Conservation (phyloP, 2,329 filamentous ascomycete species). For the Fusarium transvaalense region DNA sequence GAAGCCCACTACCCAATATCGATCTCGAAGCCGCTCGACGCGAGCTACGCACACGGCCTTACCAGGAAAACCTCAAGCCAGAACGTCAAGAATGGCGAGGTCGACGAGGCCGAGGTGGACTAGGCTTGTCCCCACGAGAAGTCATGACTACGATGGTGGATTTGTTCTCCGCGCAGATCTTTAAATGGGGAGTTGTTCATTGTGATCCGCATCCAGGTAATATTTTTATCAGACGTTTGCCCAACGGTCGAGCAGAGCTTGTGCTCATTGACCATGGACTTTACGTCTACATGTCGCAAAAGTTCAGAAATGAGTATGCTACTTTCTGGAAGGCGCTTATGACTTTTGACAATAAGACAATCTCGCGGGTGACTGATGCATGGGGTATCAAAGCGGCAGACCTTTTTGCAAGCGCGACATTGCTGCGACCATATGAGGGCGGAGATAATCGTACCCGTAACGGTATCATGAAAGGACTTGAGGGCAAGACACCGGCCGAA, state of each 20-base stretch:
- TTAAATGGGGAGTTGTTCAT: conserved; percentile 94
- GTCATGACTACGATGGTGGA: conserved; percentile 98
- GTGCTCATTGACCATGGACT: conserved; percentile 98
- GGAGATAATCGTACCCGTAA: conserved; percentile 76
- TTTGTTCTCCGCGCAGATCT: conserved; percentile 97
- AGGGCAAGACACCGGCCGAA: conserved; percentile 70
- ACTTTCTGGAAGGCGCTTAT: conserved; percentile 94
- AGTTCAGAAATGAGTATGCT: conserved; percentile 88
- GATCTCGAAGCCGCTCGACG: conserved; percentile 61
- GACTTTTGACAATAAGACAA: conserved; percentile 89
- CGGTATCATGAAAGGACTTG: conserved; percentile 75
- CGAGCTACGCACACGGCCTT: conserved; percentile 64
- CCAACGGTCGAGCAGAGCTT: conserved; percentile 85
- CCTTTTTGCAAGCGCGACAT: conserved; percentile 89
- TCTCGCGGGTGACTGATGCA: conserved; percentile 75
- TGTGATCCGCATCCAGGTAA: conserved; percentile 98
- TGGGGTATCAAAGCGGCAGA: conserved; percentile 94
- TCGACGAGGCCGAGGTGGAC: conserved; percentile 76
- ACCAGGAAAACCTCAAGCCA: conserved; percentile 78
- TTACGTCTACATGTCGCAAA: conserved; percentile 89
- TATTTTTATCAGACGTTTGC: conserved; percentile 90
- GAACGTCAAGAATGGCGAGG: conserved; percentile 85
- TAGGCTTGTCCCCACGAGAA: conserved; percentile 84
- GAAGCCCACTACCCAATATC: conserved; percentile 68
- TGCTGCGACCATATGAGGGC: conserved; percentile 91